phyloP scores from a whole-genome alignment of 441 rosid species.

The Erodium trifolium region DNA sequence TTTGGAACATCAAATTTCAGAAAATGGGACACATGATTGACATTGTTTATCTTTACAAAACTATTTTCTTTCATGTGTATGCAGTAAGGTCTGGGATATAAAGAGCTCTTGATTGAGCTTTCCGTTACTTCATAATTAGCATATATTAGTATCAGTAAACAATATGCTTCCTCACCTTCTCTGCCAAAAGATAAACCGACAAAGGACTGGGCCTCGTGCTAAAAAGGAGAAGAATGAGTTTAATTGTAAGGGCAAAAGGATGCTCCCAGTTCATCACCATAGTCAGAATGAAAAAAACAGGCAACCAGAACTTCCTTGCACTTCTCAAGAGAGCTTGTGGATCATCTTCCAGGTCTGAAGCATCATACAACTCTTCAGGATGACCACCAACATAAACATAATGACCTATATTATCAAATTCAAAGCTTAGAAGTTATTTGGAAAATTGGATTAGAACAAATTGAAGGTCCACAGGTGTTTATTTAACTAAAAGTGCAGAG shows the following conservation, averaged over 20 bases:
- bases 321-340: constrained; percentile 24
- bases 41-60: too few relatives aligned
- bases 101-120: neutral
- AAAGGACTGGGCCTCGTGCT: constrained; percentile 45
- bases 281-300: constrained; percentile 31
- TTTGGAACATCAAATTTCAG: too few relatives aligned
- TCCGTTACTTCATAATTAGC: neutral
- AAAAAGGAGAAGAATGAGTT: constrained; percentile 34
- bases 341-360: constrained; percentile 21
- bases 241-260: constrained; percentile 28
- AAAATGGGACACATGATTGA: too few relatives aligned
- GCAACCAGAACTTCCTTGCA: constrained; percentile 42
- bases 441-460: neutral
- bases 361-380: constrained; percentile 15
- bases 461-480: neutral
- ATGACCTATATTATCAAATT: constrained; percentile 25
- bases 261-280: constrained; percentile 32
- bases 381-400: constrained; percentile 27
- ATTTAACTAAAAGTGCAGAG: neutral
- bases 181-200: constrained; percentile 42
- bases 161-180: constrained; percentile 30
- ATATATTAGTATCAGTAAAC: neutral
- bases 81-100: neutral
- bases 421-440: constrained; percentile 3
- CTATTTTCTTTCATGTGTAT: too few relatives aligned